Conservation (phyloP, 2,329 filamentous ascomycete species). For the Neonectria ditissima region DNA sequence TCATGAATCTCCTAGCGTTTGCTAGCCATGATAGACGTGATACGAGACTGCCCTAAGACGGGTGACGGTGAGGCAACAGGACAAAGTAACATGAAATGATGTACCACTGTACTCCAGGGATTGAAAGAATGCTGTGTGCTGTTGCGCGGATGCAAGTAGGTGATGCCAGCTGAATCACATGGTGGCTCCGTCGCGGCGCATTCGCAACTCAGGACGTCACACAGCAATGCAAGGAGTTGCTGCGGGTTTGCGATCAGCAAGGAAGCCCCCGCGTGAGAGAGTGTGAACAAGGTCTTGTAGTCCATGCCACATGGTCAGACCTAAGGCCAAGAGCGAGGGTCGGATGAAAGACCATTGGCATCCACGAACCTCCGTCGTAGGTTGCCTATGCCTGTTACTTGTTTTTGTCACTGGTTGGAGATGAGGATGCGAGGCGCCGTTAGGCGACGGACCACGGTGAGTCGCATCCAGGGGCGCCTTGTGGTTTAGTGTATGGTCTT, state of each 20-base stretch:
- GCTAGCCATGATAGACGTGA: slow-evolving; percentile 33
- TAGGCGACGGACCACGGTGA: slow-evolving; percentile 12
- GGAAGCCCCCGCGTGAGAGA: slow-evolving; percentile 20
- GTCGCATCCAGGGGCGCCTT: slow-evolving; percentile 24
- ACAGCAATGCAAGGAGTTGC: slow-evolving; percentile 35
- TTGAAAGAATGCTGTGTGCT: slow-evolving; percentile 15
- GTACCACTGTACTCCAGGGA: slow-evolving; percentile 23
- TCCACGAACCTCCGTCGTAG: slow-evolving; percentile 6
- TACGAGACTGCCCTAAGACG: slow-evolving; percentile 19
- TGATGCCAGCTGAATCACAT: slow-evolving; percentile 34
- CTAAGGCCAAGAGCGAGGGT: slow-evolving; percentile 15
- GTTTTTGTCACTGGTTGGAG: slow-evolving; percentile 17
- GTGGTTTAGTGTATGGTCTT: slow-evolving; percentile 25
- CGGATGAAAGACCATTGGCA: slow-evolving; percentile 19
- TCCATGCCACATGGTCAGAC: slow-evolving; percentile 24
- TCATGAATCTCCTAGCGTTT: slow-evolving; percentile 14
- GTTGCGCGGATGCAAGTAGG: slow-evolving; percentile 13
- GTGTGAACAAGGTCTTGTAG: slow-evolving; percentile 16
- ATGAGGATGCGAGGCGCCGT: slow-evolving; percentile 15
- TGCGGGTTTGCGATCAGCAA: slow-evolving; percentile 32
- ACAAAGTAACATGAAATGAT: slow-evolving; percentile 17
- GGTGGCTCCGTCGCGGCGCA: slow-evolving; percentile 31
- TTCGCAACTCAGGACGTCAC: slow-evolving; percentile 34
- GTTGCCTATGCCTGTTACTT: slow-evolving; percentile 16
- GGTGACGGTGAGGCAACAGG: slow-evolving; percentile 25